Percentiles rank a stretch among this genome's conserved stretches.
These are phyloP conservation scores for Ramaria sp. DNA, from an alignment of 768 basidiomycete genomes.

Conservation along the genomic window DNA sequence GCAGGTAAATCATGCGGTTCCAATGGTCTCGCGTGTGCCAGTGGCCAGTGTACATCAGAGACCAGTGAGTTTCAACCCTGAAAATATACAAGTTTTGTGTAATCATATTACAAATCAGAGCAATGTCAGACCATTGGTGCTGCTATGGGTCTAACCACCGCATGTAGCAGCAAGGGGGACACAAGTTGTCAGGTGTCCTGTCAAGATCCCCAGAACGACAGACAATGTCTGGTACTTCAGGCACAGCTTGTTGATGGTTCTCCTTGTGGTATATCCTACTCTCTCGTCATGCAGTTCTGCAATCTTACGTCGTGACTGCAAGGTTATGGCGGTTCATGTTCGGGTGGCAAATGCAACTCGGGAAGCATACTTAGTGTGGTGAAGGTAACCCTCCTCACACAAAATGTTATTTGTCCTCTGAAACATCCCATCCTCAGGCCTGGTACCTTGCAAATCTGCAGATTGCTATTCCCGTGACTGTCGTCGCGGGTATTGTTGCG, in stretches of 20 bases:
- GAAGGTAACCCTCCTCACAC: constrained; percentile 31
- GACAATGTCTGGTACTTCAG: constrained; percentile 61
- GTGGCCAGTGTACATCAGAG: constrained; percentile 68
- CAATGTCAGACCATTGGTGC: constrained; percentile 72
- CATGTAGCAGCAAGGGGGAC: constrained; percentile 56
- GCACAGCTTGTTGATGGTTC: constrained; percentile 71
- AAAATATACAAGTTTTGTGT: constrained; percentile 5
- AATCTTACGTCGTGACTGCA: neutral
- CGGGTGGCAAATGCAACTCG: constrained; percentile 47
- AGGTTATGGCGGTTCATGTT: constrained; percentile 68
- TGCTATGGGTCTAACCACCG: constrained; percentile 55
- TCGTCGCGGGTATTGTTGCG: constrained; percentile 55
- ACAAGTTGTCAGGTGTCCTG: constrained; percentile 72
- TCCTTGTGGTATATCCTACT: constrained; percentile 53
- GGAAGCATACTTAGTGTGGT: constrained; percentile 50
- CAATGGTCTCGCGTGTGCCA: constrained; percentile 59
- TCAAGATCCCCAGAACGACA: constrained; percentile 49
- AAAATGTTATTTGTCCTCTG: neutral
- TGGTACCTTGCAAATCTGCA: constrained; percentile 72
- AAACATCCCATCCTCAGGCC: constrained; percentile 30
- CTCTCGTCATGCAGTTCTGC: neutral
- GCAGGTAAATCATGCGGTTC: constrained; percentile 57
- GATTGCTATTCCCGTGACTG: constrained; percentile 69
- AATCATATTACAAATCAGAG: constrained; percentile 25
- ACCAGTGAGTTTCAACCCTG: constrained; percentile 35